phyloP scores from a whole-genome alignment of 164 flowering plant genomes.

The Berberis vulgaris region DNA sequence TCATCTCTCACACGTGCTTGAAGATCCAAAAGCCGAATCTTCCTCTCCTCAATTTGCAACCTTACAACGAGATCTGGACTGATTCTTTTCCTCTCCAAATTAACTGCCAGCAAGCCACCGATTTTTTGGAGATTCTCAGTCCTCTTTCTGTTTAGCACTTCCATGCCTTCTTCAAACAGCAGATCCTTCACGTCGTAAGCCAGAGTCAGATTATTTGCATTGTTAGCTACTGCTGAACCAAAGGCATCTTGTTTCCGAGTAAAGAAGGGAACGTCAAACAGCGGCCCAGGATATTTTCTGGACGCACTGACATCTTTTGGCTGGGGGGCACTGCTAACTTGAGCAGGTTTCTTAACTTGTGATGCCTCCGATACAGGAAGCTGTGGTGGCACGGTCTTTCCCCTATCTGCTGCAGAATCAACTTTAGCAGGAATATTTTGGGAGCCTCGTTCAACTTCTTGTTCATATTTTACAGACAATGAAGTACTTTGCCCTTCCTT shows the following conservation, averaged over 20 bases:
- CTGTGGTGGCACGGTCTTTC: constrained; percentile 47
- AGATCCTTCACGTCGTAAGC: constrained; percentile 88
- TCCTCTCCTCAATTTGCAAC: constrained; percentile 87
- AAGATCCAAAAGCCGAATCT: constrained; percentile 66
- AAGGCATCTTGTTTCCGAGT: constrained; percentile 79
- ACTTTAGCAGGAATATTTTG: constrained; percentile 34
- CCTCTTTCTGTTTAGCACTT: constrained; percentile 66
- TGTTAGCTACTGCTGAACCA: constrained; percentile 54
- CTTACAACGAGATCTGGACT: constrained; percentile 89
- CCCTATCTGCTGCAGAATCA: constrained; percentile 56
- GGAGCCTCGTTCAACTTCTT: constrained; percentile 44
- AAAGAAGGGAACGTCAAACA: constrained; percentile 91
- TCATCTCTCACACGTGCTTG: constrained; percentile 88
- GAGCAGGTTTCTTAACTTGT: constrained; percentile 57
- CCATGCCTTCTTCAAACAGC: constrained; percentile 71
- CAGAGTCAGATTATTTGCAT: constrained; percentile 47
- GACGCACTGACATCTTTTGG: constrained; percentile 57
- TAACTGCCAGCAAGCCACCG: constrained; percentile 66
- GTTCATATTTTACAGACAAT: constrained; percentile 50
- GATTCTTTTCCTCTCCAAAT: constrained; percentile 89
- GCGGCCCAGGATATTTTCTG: constrained; percentile 91
- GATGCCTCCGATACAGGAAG: constrained; percentile 34
- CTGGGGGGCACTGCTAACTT: constrained; percentile 34
- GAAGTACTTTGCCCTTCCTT: constrained; percentile 48
- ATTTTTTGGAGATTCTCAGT: constrained; percentile 73